phyloP scores from a whole-genome alignment of 225 moss, liverwort and hornwort species.

The Sphagnum tenellum region DNA sequence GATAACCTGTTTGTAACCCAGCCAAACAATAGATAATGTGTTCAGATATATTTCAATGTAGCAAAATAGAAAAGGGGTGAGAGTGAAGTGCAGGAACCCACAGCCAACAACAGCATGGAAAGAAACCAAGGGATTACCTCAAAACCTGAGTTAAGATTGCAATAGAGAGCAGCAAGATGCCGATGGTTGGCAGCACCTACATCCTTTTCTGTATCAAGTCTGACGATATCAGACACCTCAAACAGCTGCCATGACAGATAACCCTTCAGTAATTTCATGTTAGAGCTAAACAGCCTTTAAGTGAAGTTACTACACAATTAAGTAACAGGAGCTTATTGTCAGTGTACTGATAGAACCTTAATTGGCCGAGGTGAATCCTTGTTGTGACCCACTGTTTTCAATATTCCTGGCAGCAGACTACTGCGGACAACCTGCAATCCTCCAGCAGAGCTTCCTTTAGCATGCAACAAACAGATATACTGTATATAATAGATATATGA shows the following conservation, averaged over 20 bases:
- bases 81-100: slow-evolving; percentile 8
- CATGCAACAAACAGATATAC: no score
- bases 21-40: neutral
- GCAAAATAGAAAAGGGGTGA: slow-evolving; percentile 4
- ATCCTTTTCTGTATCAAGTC: slow-evolving; percentile 52
- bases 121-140: slow-evolving; percentile 34
- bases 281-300: no score
- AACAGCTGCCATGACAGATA: slow-evolving; percentile 58
- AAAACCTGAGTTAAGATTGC: slow-evolving; percentile 83
- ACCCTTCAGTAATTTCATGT: neutral
- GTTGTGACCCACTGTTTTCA: slow-evolving; percentile 86
- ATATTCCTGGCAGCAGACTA: slow-evolving; percentile 78
- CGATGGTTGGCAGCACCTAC: slow-evolving; percentile 80
- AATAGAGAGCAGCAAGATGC: slow-evolving; percentile 73
- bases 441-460: no score
- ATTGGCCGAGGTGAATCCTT: slow-evolving; percentile 72
- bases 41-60: neutral
- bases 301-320: no score
- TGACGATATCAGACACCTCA: slow-evolving; percentile 87
- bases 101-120: neutral
- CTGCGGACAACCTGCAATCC: slow-evolving; percentile 66
- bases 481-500: no score
- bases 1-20: slow-evolving; percentile 48
- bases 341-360: slow-evolving; percentile 28
- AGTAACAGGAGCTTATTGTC: neutral